Base-by-base conservation (phyloP, 129 eudicot species). In the Dittrichia graveolens region DNA sequence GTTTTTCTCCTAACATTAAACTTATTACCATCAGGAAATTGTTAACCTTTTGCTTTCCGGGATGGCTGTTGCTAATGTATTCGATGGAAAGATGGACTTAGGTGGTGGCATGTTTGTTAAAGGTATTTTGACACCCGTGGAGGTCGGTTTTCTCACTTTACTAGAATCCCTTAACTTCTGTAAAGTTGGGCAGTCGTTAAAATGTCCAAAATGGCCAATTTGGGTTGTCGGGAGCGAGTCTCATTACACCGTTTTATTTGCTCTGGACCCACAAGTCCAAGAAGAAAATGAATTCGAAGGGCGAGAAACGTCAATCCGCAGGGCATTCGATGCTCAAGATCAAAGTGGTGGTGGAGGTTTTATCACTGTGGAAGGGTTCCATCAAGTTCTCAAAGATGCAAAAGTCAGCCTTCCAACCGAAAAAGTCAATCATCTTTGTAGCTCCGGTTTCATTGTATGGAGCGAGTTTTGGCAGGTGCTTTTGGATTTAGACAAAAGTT, bases 321-420 rank as follows among this genome's bases (percentile, higher is more conserved):
- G 96, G 75, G 97, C 99, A 6, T 94, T 94, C 46, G 97, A 94
- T 78, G 85, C 91, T 10, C 97, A 90, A 60, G 99, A 94, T 72
- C 97, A 94, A 59, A 90, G 97, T 72, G 99, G 99, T 6, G 99
- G 99, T 55, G 99, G 99, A 2, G 99, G 99, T 18, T 94, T 94
- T 76, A 90, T 94, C 18, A 77, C 83, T 54, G 94, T 94, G 0
- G 99, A 94, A 73, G 92, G 97, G 46, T 90, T 94, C 68, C 97
- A 82, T 78, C 93, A 88, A 84, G 96, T 94, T 24, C 66, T 94
- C 3, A 75, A 67, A 69, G 97, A 94, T 18, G 74, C 89, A 15
- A 73, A 67, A 47, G 81, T 94, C 42, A 83, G 75, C 72, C 88
- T 94, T 50, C 87, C 99, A 0, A 24, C 81, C 6, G 91, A 88